Conservation (phyloP, 2,329 filamentous ascomycete species). For the Colletotrichum simmondsii region DNA sequence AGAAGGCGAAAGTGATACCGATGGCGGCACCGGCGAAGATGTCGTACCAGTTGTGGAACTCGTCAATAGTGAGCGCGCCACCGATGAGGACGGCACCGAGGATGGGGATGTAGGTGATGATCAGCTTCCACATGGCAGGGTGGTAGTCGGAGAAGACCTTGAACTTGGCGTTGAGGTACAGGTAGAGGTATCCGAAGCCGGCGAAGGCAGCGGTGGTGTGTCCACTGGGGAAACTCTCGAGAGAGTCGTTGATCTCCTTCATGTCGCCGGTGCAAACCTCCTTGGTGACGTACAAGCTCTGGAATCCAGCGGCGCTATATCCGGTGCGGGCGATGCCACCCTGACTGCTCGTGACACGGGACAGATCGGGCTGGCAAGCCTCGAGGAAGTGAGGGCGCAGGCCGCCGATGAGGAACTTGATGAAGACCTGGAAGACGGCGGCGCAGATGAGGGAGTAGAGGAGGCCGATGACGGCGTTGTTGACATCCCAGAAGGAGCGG, state of each 20-base stretch:
- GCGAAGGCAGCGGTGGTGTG: constrained; percentile 80
- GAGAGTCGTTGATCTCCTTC: constrained; percentile 72
- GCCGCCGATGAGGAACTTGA: constrained; percentile 81
- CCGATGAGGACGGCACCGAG: constrained; percentile 76
- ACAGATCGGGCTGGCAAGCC: constrained; percentile 74
- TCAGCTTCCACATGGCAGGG: constrained; percentile 78
- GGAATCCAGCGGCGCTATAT: constrained; percentile 63
- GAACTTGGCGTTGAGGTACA: constrained; percentile 83
- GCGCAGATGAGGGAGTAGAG: constrained; percentile 76
- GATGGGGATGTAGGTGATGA: constrained; percentile 72
- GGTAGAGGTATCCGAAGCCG: constrained; percentile 75
- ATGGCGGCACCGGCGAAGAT: constrained; percentile 74
- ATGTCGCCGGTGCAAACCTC: constrained; percentile 76
- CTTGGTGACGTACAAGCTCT: constrained; percentile 73
- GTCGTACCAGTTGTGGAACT: constrained; percentile 83
- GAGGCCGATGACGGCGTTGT: constrained; percentile 77
- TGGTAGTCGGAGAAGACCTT: constrained; percentile 81
- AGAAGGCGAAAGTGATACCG: constrained; percentile 73
- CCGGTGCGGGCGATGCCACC: constrained; percentile 53
- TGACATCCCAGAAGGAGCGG: constrained; percentile 75
- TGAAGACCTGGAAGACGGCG: constrained; percentile 80
- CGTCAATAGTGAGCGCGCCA: constrained; percentile 76
- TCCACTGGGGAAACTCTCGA: constrained; percentile 79
- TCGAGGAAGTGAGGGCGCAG: constrained; percentile 78
- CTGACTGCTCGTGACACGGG: constrained; percentile 49